Conservation (phyloP, 345 rosid species). For the Combretum micranthum region DNA sequence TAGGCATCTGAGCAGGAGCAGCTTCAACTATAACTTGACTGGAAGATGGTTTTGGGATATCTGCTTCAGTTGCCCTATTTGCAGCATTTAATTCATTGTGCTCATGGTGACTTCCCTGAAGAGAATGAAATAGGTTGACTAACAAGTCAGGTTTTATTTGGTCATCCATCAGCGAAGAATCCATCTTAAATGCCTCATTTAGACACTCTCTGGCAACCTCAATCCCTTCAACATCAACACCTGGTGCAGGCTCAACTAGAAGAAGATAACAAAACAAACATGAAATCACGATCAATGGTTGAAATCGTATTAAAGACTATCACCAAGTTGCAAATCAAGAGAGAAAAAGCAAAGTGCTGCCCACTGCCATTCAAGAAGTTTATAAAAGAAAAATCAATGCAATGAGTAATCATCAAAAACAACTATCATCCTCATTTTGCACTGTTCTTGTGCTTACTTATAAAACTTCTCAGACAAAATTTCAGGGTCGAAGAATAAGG, state of each 20-base stretch:
- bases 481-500: too few relatives aligned
- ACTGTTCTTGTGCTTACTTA: too few relatives aligned
- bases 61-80: constrained; percentile 14
- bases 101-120: constrained; percentile 20
- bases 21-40: too few relatives aligned
- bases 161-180: constrained; percentile 20
- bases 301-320: background rate
- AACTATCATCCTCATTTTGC: too few relatives aligned
- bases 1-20: too few relatives aligned
- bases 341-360: background rate
- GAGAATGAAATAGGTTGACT: constrained; percentile 42
- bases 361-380: too few relatives aligned
- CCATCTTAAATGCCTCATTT: constrained; percentile 45
- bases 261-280: constrained; percentile 5
- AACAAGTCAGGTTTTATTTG: constrained; percentile 37
- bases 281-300: background rate
- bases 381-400: too few relatives aligned
- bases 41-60: constrained; percentile 26
- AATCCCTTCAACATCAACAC: constrained; percentile 73
- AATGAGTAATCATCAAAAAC: too few relatives aligned
- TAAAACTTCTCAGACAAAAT: too few relatives aligned
- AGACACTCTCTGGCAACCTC: constrained; percentile 79
- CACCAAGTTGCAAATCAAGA: background rate
- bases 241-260: constrained; percentile 61
- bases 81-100: constrained; percentile 8